Base-by-base conservation (phyloP, 2,329 filamentous ascomycete genomes). In the Talaromyces sp. region DNA sequence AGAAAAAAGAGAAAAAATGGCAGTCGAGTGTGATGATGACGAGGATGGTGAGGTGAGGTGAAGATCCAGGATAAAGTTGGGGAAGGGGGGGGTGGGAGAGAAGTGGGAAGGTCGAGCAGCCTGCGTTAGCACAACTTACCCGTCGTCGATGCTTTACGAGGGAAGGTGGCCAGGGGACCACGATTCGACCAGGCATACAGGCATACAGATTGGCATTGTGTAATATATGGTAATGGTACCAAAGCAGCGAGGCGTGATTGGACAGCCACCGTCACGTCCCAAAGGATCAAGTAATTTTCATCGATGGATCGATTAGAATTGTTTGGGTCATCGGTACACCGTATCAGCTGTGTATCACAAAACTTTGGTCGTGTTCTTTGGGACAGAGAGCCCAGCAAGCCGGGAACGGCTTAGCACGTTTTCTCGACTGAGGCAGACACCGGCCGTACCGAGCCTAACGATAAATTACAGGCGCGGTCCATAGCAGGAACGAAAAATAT, bases 1-100 rank as follows among this genome's bases (percentile, higher is more conserved):
- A 59, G 45, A 41, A 37, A 25, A 39, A 37, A 8, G 47, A 13
- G 52, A 27, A 47, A 43, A 61, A 22, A 45, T 64, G 54, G 35
- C 27, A 57, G 31, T 54, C 61, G 59, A 61, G 39, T 68, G 47
- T 58, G 59, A 45, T 37, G 62, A 65, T 56, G 56, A 59, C 56
- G 56, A 50, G 63, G 49, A 66, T 66, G 64, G 67, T 67, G 63
- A 57, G 35, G 50, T 39, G 50, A 19, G 33, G 60, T 68, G 66
- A 67, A 67, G 68, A 64, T 60, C 60, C 67, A 67, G 67, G 67
- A 68, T 69, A 70, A 69, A 69, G 65, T 67, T 69, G 67, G 66
- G 63, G 66, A 62, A 63, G 67, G 64, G 60, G 63, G 66, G 61
- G 61, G 63, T 37, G 43, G 47, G 41, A 56, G 37, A 63, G 50